A percentile compares a stretch with the other conserved stretches of the same genome.
These are phyloP conservation scores for Poa pratensis DNA, from an alignment of 176 grass and related monocot species.

Conservation along the genomic window DNA sequence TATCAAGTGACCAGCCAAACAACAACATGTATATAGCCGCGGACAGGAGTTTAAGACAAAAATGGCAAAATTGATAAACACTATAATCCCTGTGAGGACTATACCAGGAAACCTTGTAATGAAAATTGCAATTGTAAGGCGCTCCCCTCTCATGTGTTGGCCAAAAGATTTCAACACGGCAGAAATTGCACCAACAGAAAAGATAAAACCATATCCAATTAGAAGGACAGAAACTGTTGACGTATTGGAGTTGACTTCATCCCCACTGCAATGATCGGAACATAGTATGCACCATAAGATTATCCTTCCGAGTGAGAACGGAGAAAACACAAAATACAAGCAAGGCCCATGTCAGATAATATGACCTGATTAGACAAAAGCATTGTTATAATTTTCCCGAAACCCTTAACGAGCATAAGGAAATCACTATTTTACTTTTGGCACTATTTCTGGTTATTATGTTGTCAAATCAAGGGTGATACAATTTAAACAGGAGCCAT, in stretches of 20 bases:
- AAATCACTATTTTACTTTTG: background rate
- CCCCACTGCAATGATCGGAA: background rate
- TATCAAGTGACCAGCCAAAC: slow-evolving; percentile 44
- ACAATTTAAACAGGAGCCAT: background rate
- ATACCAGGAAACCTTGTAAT: slow-evolving; percentile 14
- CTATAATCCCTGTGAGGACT: slow-evolving; percentile 24
- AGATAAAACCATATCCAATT: slow-evolving; percentile 20
- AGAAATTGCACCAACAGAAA: no score
- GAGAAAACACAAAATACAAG: slow-evolving; percentile 32
- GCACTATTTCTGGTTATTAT: background rate
- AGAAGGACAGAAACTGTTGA: slow-evolving; percentile 30
- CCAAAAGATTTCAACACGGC: no score
- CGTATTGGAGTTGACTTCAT: slow-evolving; percentile 7
- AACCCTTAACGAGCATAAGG: background rate
- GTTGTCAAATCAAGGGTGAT: background rate
- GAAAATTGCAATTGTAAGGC: background rate
- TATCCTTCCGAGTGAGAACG: slow-evolving; percentile 44
- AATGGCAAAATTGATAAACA: slow-evolving; percentile 21
- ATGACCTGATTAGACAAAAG: slow-evolving; percentile 33
- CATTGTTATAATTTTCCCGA: slow-evolving; percentile 2
- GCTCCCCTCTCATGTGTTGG: background rate
- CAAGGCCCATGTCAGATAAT: slow-evolving; percentile 24
- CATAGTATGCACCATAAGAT: background rate
- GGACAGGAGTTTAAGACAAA: slow-evolving; percentile 31
- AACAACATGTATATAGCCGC: slow-evolving; percentile 27